Evolutionary conservation across 1,284 basidiomycete species (phyloP), one percentile per base, ranked within the genome.

Genomic region (Ustilago nuda): DNA sequence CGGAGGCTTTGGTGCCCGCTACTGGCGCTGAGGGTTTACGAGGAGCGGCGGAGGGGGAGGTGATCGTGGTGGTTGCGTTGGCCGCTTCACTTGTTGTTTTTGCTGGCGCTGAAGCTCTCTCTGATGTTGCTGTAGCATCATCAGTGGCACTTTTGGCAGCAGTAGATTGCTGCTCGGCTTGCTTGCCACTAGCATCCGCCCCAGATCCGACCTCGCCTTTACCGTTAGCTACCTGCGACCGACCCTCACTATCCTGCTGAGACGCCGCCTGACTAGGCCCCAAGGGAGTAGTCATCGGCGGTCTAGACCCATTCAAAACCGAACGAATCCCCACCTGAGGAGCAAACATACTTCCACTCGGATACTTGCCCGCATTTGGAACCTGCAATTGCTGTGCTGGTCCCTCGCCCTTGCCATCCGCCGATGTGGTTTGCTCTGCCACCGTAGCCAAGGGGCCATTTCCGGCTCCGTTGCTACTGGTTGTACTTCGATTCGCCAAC

Each of bases 281-380:
- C 27, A 80, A 52, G 2, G 80, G 81, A 15, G 78, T 82, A 4
- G 78, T 78, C 37, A 79, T 59, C 0, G 80, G 80, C 3, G 78
- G 78, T 30, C 53, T 52, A 2, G 60, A 43, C 4, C 72, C 64
- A 30, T 63, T 64, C 19, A 83, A 60, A 19, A 83, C 76, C 7
- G 69, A 72, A 9, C 79, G 78, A 50, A 83, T 75, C 32, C 78
- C 81, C 1, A 83, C 72, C 46, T 82, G 76, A 0, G 81, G 81
- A 12, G 78, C 65, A 56, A 83, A 82, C 39, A 83, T 78, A 33
- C 66, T 79, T 7, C 80, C 80, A 35, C 54, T 61, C 4, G 79
- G 66, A 60, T 79, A 79, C 27, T 68, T 68, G 57, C 45, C 59
- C 9, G 35, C 23, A 43, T 54, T 64, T 3, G 63, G 60, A 5